Percentiles rank a stretch among this genome's conserved stretches.
These are phyloP conservation scores for Rhizoclosmatium sp. DNA, from an alignment of 192 early-diverging fungal genomes.

Conservation along the genomic window DNA sequence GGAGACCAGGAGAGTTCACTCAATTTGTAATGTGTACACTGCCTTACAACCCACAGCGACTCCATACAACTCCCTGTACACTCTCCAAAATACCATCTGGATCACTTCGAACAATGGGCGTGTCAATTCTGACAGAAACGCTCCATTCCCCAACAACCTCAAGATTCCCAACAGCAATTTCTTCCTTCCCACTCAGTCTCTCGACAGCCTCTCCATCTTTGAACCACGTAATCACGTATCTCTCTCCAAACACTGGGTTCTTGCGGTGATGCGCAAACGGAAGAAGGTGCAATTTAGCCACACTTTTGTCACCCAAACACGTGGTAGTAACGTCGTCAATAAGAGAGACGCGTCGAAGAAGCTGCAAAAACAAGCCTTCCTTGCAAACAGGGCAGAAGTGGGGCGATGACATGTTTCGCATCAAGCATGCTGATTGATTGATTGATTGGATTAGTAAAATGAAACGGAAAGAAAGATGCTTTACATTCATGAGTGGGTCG, in stretches of 20 bases:
- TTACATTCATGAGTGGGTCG: slow-evolving; percentile 60
- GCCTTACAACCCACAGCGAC: not conserved
- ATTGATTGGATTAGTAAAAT: not conserved
- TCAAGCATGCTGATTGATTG: slow-evolving; percentile 51
- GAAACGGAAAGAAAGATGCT: not conserved
- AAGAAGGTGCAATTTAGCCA: slow-evolving; percentile 16
- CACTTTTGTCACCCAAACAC: not conserved
- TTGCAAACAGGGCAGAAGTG: slow-evolving; percentile 63
- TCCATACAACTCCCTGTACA: slow-evolving; percentile 46
- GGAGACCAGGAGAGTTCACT: too few relatives aligned
- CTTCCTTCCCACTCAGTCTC: slow-evolving; percentile 38
- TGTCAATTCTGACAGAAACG: slow-evolving; percentile 53
- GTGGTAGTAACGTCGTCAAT: slow-evolving; percentile 54
- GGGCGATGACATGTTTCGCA: slow-evolving; percentile 65
- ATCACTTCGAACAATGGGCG: slow-evolving; percentile 57
- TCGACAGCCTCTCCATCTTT: slow-evolving; percentile 38
- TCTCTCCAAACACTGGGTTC: slow-evolving; percentile 39
- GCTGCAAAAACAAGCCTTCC: slow-evolving; percentile 63
- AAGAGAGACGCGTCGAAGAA: slow-evolving; percentile 55
- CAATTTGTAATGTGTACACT: too few relatives aligned
- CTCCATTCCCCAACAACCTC: slow-evolving; percentile 51
- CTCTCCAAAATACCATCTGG: slow-evolving; percentile 45
- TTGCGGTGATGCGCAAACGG: slow-evolving; percentile 62
- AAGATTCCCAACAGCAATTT: not conserved
- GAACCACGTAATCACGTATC: slow-evolving; percentile 49